Evolutionary conservation across 768 basidiomycete genomes (phyloP).

Genomic region (Candolleomyces efflorescens): DNA sequence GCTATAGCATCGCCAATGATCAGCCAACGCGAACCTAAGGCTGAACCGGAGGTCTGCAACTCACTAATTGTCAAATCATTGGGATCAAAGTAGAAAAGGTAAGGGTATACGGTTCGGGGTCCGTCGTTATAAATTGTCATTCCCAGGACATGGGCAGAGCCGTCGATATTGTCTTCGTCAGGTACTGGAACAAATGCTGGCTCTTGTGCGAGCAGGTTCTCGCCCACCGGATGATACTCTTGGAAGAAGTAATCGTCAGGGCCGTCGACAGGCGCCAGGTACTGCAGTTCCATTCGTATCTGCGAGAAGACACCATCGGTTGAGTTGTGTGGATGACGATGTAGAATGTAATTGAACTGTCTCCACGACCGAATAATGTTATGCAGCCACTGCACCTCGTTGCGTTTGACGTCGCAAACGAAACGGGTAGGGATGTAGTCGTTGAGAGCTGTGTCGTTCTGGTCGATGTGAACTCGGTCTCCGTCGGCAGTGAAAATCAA

Average conservation of each 20-base stretch:
- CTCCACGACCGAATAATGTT: conserved; percentile 14
- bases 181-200: conserved; percentile 21
- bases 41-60: conserved; percentile 4
- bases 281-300: conserved; percentile 28
- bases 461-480: conserved; percentile 18
- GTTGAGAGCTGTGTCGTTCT: conserved; percentile 18
- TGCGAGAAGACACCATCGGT: conserved; percentile 12
- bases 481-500: conserved; percentile 15
- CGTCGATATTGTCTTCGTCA: conserved; percentile 9
- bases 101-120: conserved; percentile 28
- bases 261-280: conserved; percentile 11
- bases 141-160: conserved; percentile 28
- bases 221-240: conserved; percentile 16
- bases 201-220: conserved; percentile 26
- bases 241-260: background rate
- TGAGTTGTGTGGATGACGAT: conserved; percentile 10
- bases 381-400: conserved; percentile 12
- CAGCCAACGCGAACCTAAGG: too few species aligned
- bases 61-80: conserved; percentile 30
- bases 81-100: conserved; percentile 40
- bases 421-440: conserved; percentile 17
- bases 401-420: conserved; percentile 12
- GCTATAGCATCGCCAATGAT: too few species aligned
- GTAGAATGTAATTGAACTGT: conserved; percentile 28
- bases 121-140: conserved; percentile 22